Percentiles rank a stretch among this genome's conserved stretches.
Evolutionary conservation across 2,329 filamentous ascomycete genomes (phyloP).

Genomic region (Whalleya microplaca): DNA sequence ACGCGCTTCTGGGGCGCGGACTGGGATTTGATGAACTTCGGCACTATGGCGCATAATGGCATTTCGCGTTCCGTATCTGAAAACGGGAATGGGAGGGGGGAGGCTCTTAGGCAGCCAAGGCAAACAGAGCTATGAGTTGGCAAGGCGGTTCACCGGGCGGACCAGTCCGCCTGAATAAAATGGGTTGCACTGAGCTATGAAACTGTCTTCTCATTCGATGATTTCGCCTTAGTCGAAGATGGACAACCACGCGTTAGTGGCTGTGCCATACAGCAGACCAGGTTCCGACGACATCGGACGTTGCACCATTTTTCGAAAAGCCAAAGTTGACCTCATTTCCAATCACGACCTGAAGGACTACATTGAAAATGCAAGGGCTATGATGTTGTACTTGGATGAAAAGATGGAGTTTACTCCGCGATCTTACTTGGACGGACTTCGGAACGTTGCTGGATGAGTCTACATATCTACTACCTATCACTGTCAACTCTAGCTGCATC

Average conservation of each 20-base stretch:
- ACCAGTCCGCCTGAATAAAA: conserved; percentile 17
- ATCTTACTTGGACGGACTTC: conserved; percentile 11
- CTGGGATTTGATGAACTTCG: conserved; percentile 15
- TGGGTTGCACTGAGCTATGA: not conserved
- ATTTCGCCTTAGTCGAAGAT: conserved; percentile 16
- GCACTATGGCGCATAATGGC: conserved; percentile 4
- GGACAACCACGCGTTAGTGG: conserved; percentile 22
- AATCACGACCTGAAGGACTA: conserved; percentile 12
- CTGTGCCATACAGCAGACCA: conserved; percentile 25
- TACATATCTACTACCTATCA: not conserved
- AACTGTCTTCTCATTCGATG: conserved; percentile 15
- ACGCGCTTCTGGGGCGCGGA: conserved; percentile 17
- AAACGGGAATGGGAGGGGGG: conserved; percentile 8
- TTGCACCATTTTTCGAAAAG: conserved; percentile 17
- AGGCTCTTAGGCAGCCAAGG: conserved; percentile 18
- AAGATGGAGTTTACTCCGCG: conserved; percentile 6
- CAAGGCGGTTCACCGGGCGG: conserved; percentile 26
- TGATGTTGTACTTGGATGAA: conserved; percentile 11
- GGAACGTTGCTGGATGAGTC: conserved; percentile 11
- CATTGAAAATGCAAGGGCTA: conserved; percentile 7
- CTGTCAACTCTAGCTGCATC: conserved; percentile 7
- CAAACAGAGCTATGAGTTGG: conserved; percentile 23
- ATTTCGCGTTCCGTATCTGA: conserved; percentile 1
- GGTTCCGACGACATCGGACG: conserved; percentile 17
- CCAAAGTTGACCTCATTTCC: conserved; percentile 5